Evolutionary conservation across 2,329 filamentous ascomycete species (phyloP), one percentile per base, ranked within the genome.

Genomic region (Fonsecaea erecta): DNA sequence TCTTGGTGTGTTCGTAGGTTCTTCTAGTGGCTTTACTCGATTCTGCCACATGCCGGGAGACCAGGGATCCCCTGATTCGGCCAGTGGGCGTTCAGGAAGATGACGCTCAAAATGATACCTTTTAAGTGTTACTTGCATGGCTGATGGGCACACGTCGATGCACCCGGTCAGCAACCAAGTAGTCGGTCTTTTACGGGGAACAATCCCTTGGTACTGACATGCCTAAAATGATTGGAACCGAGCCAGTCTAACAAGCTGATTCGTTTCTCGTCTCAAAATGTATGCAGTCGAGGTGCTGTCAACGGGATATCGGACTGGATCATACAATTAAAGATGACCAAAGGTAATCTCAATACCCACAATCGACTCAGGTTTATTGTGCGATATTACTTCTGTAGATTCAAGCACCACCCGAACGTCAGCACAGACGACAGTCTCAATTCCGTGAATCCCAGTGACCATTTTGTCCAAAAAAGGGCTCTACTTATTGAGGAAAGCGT

Each of bases 1-100:
- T 59, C 56, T 59, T 59, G 56, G 56, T 51, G 34, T 59, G 16
- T 59, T 59, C 56, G 37, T n/a, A 4, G 28, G 35, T 28, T 40
- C 28, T 59, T 59, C 56, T 59, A 59, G 56, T 51, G 56, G 52
- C 52, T 35, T 48, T 24, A 24, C 43, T 48, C 43, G 12, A 48
- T 26, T 48, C 43, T 48, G 43, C 18, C 43, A 48, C 43, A 48
- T 48, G 43, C 18, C 21, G 43, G 26, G 9, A 11, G 43, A 48
- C 43, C 9, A 24, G 18, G 43, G 21, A 5, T 24, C 9, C 43
- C 21, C 43, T 11, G 21, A 21, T 48, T 26, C 18, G 46, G 24
- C 56, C n/a, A 32, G 18, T 24, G 18, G 16, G 24, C 12, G 55
- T 46, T 11, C 11, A 21, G 21, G 26, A 48, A 24, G 26, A 12